Evolutionary conservation across 1,284 basidiomycete species (phyloP).

Genomic region (Trametes hirsuta): DNA sequence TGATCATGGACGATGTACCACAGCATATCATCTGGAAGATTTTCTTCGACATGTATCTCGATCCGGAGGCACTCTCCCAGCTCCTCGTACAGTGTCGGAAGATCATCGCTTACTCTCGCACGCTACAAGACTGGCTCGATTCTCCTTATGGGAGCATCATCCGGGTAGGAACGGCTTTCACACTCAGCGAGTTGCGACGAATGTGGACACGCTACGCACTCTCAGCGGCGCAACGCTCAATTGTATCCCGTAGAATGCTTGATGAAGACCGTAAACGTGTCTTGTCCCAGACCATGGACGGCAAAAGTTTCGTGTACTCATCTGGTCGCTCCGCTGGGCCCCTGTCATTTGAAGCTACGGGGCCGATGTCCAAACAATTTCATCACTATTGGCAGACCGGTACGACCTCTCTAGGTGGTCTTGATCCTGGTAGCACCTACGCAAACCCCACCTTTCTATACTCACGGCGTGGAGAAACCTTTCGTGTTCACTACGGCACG

Average conservation of each 20-base stretch:
- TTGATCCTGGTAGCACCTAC: conserved; percentile 23
- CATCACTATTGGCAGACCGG: conserved; percentile 47
- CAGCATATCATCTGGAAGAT: conserved; percentile 51
- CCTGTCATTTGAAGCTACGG: neutral
- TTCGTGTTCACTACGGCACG: conserved; percentile 49
- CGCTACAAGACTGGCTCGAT: conserved; percentile 46
- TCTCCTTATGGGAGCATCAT: conserved; percentile 46
- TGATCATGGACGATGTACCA: conserved; percentile 38
- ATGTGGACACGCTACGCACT: conserved; percentile 46
- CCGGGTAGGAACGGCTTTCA: conserved; percentile 41
- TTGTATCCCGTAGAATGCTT: neutral
- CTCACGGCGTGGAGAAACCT: conserved; percentile 43
- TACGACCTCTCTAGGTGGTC: conserved; percentile 35
- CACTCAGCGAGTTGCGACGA: conserved; percentile 45
- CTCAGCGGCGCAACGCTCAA: conserved; percentile 22
- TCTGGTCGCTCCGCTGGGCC: neutral
- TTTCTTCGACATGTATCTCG: conserved; percentile 59
- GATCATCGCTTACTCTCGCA: conserved; percentile 41
- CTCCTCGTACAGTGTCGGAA: conserved; percentile 49
- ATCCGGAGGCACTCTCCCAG: conserved; percentile 39
- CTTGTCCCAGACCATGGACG: neutral
- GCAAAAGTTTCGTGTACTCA: neutral
- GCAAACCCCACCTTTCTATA: conserved; percentile 55
- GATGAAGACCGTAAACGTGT: neutral
- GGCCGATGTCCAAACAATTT: neutral